Evolutionary conservation across 1,139 yeast genomes (phyloP).

Genomic region (Yamadazyma buinensis): DNA sequence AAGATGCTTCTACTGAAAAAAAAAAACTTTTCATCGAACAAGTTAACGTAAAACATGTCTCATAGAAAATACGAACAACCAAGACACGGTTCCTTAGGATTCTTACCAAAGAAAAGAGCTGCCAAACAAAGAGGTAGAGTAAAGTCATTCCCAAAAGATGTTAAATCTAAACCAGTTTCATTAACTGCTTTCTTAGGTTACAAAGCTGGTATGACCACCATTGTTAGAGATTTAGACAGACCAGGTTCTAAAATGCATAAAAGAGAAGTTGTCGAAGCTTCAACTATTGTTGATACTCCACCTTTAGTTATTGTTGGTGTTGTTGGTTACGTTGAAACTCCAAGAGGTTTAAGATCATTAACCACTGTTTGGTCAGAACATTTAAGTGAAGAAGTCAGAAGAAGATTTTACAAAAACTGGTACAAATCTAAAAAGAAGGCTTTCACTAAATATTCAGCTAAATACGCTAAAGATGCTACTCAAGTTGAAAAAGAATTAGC

Average conservation of each 20-base stretch:
- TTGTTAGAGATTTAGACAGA: constrained; percentile 99
- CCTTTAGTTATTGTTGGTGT: constrained; percentile 99
- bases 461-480: constrained; percentile 90
- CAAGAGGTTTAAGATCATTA: constrained; percentile 99
- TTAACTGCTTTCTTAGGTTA: constrained; percentile 99
- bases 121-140: constrained; percentile 98
- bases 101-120: constrained; percentile 99
- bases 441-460: constrained; percentile 99
- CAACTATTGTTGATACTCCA: constrained; percentile 98
- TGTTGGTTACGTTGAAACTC: constrained; percentile 99
- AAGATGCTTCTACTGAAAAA: too few species aligned
- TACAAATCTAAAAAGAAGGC: constrained; percentile 99
- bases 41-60: constrained; percentile 83
- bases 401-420: constrained; percentile 99
- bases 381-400: constrained; percentile 97
- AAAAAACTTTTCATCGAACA: constrained; percentile 8
- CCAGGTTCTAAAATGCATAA: constrained; percentile 99
- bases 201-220: constrained; percentile 99
- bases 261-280: constrained; percentile 99
- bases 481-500: constrained; percentile 95
- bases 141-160: constrained; percentile 99
- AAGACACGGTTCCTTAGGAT: constrained; percentile 99
- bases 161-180: constrained; percentile 96
- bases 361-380: constrained; percentile 99
- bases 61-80: constrained; percentile 99